Base-by-base conservation (phyloP, 2,329 filamentous ascomycete genomes). In the Curvularia sp. region DNA sequence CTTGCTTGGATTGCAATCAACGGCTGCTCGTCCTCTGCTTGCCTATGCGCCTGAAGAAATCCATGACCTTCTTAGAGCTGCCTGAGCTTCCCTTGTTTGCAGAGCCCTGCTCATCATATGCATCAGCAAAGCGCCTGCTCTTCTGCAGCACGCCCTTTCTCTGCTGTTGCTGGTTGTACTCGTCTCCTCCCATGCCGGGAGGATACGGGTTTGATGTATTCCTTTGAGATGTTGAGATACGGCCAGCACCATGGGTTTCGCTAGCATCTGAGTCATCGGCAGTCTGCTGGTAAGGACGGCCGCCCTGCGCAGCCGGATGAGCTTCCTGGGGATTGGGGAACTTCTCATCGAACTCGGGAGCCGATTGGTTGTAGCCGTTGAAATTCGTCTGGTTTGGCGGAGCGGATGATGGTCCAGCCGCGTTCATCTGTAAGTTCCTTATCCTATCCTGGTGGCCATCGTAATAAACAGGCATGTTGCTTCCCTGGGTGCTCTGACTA, bases 21-120 rank as follows among this genome's bases (percentile, higher is more conserved):
- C 61, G 58, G 27, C 59, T 55, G 32, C 59, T 57, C 13, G 57
- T 62, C 55, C 90, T 83, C 67, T 89, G 91, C 80, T 89, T 92
- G 55, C 91, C 92, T 74, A 93, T 86, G 76, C 93, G 86, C 69
- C 95, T 86, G 82, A 99, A 99, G 78, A 98, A 97, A 80, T 99
- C 94, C 93, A 99, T 98, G 38, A 99, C 95, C 74, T 92, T 88
- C 75, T 93, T 89, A 13, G 89, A 94, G 76, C 91, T 96, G 43
- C 94, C 94, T 5, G 67, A 68, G 43, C 66, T 69, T 34, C 69
- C 70, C 65, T 74, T 74, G 60, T 72, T 73, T n/a, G 61, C 66
- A 27, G 32, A 45, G 12, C 65, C 67, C 50, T 65, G 60, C 36
- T 88, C 86, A 60, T 97, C 92, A 74, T 96, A 97, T 1, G 91